phyloP scores from a whole-genome alignment of 805 yeast species.

The Candida xiaguanensis region DNA sequence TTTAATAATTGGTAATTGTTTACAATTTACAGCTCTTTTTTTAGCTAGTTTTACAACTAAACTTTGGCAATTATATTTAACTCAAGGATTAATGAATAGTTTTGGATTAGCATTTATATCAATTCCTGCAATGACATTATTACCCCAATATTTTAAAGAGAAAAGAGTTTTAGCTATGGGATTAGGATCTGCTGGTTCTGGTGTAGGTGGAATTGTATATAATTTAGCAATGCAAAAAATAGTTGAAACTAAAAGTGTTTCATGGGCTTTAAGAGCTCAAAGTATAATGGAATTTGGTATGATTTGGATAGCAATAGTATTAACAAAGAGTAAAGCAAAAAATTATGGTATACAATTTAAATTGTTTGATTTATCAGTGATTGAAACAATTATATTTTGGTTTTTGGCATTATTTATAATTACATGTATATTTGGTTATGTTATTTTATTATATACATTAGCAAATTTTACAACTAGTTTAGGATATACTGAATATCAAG shows the following conservation, averaged over 20 bases:
- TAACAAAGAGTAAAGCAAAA: conserved; percentile 16
- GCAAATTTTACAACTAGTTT: conserved; percentile 58
- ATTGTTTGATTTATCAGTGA: conserved; percentile 38
- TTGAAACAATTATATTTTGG: conserved; percentile 41
- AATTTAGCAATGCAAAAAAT: conserved; percentile 47
- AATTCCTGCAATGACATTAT: conserved; percentile 53
- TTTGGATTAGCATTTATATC: conserved; percentile 54
- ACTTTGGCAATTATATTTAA: conserved; percentile 62
- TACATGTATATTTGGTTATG: conserved; percentile 58
- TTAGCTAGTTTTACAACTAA: conserved; percentile 57
- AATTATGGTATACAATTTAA: conserved; percentile 19
- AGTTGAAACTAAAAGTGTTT: conserved; percentile 31
- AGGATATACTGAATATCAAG: conserved; percentile 54
- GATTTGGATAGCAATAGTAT: conserved; percentile 18
- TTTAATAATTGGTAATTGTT: conserved; percentile 43
- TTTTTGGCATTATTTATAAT: conserved; percentile 37
- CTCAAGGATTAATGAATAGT: conserved; percentile 67
- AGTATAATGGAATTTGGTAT: conserved; percentile 33
- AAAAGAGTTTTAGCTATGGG: conserved; percentile 55
- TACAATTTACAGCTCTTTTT: conserved; percentile 53
- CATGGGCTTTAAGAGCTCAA: conserved; percentile 52
- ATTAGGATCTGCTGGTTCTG: conserved; percentile 48
- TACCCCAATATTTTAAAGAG: conserved; percentile 71
- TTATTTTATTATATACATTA: conserved; percentile 53
- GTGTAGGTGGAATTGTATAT: conserved; percentile 49